Evolutionary conservation across 2,329 filamentous ascomycete species (phyloP).

Genomic region (Trichothecium roseum): DNA sequence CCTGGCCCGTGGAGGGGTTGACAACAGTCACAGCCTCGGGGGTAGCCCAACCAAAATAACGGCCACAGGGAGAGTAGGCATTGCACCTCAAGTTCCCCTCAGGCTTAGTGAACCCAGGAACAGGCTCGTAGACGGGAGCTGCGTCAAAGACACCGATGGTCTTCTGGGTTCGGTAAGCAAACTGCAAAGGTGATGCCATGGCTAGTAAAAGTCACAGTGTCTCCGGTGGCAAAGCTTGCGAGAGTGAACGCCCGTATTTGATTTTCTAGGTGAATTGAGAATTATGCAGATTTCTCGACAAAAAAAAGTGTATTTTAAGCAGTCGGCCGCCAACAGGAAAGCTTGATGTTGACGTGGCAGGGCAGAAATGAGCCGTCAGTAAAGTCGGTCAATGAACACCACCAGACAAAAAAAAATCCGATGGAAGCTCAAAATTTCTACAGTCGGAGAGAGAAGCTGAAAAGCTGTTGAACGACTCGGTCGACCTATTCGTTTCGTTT

Average conservation of each 20-base stretch:
- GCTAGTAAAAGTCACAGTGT: constrained; percentile 79
- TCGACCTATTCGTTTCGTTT: too few species aligned
- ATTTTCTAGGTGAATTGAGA: constrained; percentile 1
- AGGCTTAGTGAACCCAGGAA: constrained; percentile 76
- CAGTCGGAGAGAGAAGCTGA: too few species aligned
- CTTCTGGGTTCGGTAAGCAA: constrained; percentile 96
- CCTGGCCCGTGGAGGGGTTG: constrained; percentile 66
- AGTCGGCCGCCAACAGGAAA: not conserved
- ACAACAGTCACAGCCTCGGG: constrained; percentile 78
- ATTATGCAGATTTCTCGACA: too few species aligned
- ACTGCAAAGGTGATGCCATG: constrained; percentile 89
- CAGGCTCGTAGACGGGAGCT: constrained; percentile 73
- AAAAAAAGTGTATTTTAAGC: too few species aligned
- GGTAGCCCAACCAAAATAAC: constrained; percentile 92
- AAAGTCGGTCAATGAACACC: too few species aligned
- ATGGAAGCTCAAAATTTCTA: too few species aligned
- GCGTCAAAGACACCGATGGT: constrained; percentile 90
- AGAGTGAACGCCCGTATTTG: too few species aligned
- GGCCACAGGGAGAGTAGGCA: constrained; percentile 89
- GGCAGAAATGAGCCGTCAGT: constrained; percentile 5
- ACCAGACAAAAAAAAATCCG: too few species aligned
- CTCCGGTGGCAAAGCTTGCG: constrained; percentile 11
- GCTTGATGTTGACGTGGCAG: constrained; percentile 1
- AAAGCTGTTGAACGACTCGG: too few species aligned
- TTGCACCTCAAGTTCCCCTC: constrained; percentile 93